These are phyloP conservation scores for Torrubiella hemipterigena DNA, from an alignment of 2,329 filamentous ascomycete genomes.

Conservation along the genomic window DNA sequence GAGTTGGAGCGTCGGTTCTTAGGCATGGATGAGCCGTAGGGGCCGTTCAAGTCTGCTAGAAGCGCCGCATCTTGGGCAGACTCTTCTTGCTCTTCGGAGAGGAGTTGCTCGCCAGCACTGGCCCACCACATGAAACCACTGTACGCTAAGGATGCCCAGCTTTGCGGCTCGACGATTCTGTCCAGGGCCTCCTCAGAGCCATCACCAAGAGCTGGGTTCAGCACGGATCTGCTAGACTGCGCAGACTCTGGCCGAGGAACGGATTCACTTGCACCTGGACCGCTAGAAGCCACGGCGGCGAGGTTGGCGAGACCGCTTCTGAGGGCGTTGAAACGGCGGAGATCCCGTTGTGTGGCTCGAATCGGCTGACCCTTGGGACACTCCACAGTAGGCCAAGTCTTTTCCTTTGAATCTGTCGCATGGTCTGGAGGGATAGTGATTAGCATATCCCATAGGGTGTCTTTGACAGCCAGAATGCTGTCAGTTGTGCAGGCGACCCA, in stretches of 20 bases:
- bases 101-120: constrained; percentile 61
- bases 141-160: constrained; percentile 67
- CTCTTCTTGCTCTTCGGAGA: constrained; percentile 48
- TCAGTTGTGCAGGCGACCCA: constrained; percentile 97
- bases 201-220: constrained; percentile 16
- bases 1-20: constrained; percentile 16
- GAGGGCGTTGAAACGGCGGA: constrained; percentile 65
- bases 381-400: constrained; percentile 67
- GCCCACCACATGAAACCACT: constrained; percentile 86
- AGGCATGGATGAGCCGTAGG: constrained; percentile 15
- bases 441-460: constrained; percentile 77
- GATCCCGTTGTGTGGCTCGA: constrained; percentile 82
- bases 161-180: constrained; percentile 47
- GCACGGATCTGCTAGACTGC: constrained; percentile 14
- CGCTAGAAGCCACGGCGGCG: constrained; percentile 10
- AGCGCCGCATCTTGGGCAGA: constrained; percentile 40
- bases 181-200: constrained; percentile 39
- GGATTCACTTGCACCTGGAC: constrained; percentile 10
- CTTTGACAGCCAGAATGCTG: constrained; percentile 79
- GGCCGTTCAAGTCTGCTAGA: constrained; percentile 36
- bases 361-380: constrained; percentile 50
- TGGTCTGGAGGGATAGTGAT: constrained; percentile 65
- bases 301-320: constrained; percentile 48
- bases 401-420: constrained; percentile 43
- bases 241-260: constrained; percentile 16